phyloP scores from a whole-genome alignment of 306 rosid genomes.

The Gillenia trifoliata region DNA sequence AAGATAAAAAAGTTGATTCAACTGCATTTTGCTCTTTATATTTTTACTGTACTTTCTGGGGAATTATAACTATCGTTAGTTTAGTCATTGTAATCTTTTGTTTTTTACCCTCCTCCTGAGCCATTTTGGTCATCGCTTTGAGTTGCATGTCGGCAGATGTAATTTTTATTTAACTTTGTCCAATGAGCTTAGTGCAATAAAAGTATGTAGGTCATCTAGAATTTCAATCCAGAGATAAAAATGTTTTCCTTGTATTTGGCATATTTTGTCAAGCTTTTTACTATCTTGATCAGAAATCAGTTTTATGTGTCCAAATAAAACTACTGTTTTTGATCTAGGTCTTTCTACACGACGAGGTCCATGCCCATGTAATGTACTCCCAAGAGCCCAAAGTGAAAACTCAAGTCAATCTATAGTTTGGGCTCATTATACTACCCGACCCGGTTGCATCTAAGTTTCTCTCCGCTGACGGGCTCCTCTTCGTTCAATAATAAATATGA shows the following conservation, averaged over 20 bases:
- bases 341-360: too few species aligned
- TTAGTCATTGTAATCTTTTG: constrained; percentile 7
- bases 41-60: not conserved
- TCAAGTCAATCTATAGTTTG: not conserved
- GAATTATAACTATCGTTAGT: not conserved
- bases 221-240: not conserved
- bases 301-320: too few species aligned
- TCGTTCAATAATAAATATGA: not conserved
- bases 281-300: not conserved
- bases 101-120: not conserved
- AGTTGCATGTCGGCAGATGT: constrained; percentile 23
- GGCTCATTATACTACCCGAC: not conserved
- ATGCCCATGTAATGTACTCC: not conserved
- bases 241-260: not conserved
- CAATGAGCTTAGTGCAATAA: constrained; percentile 26
- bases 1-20: not conserved
- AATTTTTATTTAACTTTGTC: constrained; percentile 16
- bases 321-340: too few species aligned
- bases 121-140: constrained; percentile 6
- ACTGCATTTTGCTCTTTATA: constrained; percentile 1
- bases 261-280: not conserved
- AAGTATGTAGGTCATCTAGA: constrained; percentile 2
- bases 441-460: not conserved
- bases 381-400: not conserved
- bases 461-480: not conserved